These are phyloP conservation scores for Vishniacozyma victoriae DNA, from an alignment of 768 basidiomycete species.

Conservation along the genomic window DNA sequence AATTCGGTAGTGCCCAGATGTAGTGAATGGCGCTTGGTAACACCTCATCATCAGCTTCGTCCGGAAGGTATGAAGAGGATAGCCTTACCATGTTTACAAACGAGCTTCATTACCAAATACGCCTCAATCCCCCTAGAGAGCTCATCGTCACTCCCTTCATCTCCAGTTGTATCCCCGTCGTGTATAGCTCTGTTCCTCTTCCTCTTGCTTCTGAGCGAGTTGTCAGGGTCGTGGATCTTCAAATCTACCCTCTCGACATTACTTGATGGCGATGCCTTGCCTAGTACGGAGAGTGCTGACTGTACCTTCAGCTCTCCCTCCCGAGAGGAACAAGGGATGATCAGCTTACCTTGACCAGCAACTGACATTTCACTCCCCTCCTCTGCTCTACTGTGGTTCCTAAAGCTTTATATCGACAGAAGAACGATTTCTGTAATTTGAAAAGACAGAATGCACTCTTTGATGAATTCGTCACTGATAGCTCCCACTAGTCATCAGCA, in stretches of 20 bases:
- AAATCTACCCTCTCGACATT: constrained; percentile 38
- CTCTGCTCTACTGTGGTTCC: constrained; percentile 20
- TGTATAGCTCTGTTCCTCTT: background rate
- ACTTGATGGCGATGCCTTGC: constrained; percentile 24
- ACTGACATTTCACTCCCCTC: constrained; percentile 36
- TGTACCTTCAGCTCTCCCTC: constrained; percentile 1
- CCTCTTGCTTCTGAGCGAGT: constrained; percentile 10
- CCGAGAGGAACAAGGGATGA: background rate
- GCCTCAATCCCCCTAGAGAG: constrained; percentile 13
- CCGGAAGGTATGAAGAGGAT: background rate
- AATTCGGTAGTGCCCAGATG: constrained; percentile 37
- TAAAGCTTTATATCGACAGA: constrained; percentile 28
- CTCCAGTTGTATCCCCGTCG: background rate
- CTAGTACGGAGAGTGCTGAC: constrained; percentile 40
- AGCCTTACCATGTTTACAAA: constrained; percentile 45
- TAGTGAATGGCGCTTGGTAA: constrained; percentile 43
- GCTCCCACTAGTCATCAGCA: constrained; percentile 28
- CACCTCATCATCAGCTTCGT: constrained; percentile 21
- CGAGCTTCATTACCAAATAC: constrained; percentile 34
- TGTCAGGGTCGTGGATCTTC: constrained; percentile 22
- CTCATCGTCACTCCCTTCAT: background rate
- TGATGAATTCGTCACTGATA: constrained; percentile 40
- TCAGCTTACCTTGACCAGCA: constrained; percentile 43
- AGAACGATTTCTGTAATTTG: constrained; percentile 35
- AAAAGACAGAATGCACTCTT: constrained; percentile 44